Evolutionary conservation across 116 monocot genomes (phyloP), one percentile per base, ranked within the genome.

Genomic region (Dioscorea cayenensis): DNA sequence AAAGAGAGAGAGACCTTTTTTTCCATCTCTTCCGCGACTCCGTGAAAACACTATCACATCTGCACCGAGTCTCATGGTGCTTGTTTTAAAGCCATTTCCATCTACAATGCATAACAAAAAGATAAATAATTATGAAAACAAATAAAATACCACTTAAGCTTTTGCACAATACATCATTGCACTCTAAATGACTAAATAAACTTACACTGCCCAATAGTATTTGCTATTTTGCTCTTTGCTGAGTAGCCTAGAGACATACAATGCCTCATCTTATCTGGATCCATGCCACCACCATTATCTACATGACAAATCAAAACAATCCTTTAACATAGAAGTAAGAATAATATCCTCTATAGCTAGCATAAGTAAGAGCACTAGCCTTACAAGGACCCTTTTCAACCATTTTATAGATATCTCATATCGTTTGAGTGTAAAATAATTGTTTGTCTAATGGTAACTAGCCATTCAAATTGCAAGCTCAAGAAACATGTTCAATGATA

Each of bases 221-320:
- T 97, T 63, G 88, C 84, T 37, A 86, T 69, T 82, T 88, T 92
- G 81, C 79, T 86, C 74, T 97, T 97, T 29, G 76, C 82, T 6
- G 97, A 97, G 75, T 90, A 97, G 48, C 97, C 97, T 68, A 97
- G 73, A 6, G 97, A 97, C 88, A 97, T 93, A 80, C 97, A 97
- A 51, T 93, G 87, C 27, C 97, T 70, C 90, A 97, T 86, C 76
- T 90, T 93, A 63, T 92, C 86, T 13, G 88, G 93, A 66, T 87
- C 78, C 97, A 97, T 97, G 55, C 97, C 97, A 75, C 97, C 97
- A 67, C 97, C 97, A 84, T 97, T 76, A 81, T 97, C 97, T 97
- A 72, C 21, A 76, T 38, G 12, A 69, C 21, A 73, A 22, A 51
- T 65, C 60, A 37, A 23, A 28, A 73, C 65, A 59, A 36, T 18